Conservation (phyloP, 2,329 filamentous ascomycete genomes). For the Sporothrix phasma region DNA sequence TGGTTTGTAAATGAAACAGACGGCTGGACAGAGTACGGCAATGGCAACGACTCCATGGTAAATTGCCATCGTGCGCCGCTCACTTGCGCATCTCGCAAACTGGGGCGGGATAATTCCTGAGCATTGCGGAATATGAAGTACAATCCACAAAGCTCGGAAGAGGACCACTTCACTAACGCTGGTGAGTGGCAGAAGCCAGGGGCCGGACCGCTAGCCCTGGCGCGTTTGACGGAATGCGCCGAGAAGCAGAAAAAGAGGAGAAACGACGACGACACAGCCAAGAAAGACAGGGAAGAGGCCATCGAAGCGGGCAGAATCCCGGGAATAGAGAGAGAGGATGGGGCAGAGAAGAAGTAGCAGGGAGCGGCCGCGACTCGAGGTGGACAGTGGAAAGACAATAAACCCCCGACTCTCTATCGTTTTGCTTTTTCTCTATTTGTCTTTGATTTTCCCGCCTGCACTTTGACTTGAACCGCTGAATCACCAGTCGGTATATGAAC, state of each 20-base stretch:
- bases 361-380: neutral
- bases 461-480: too few relatives aligned
- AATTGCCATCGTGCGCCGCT: neutral
- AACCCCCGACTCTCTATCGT: neutral
- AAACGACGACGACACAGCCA: neutral
- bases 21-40: neutral
- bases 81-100: neutral
- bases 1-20: neutral
- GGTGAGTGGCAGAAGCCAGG: slow-evolving; percentile 7
- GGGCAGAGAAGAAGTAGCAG: neutral
- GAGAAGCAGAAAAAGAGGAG: neutral
- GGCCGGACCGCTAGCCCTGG: slow-evolving; percentile 6
- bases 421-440: too few relatives aligned
- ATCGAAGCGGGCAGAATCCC: neutral
- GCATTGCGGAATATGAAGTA: too few relatives aligned
- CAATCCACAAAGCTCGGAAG: too few relatives aligned
- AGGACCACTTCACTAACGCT: too few relatives aligned
- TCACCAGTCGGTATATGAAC: too few relatives aligned
- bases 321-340: neutral
- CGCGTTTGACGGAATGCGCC: neutral
- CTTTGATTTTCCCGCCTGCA: neutral
- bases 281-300: too few relatives aligned
- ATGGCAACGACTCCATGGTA: neutral
- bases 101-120: neutral
- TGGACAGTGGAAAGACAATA: neutral